These are phyloP conservation scores for Ogataea hybrid DNA, from an alignment of 1,139 yeast species.

Conservation along the genomic window DNA sequence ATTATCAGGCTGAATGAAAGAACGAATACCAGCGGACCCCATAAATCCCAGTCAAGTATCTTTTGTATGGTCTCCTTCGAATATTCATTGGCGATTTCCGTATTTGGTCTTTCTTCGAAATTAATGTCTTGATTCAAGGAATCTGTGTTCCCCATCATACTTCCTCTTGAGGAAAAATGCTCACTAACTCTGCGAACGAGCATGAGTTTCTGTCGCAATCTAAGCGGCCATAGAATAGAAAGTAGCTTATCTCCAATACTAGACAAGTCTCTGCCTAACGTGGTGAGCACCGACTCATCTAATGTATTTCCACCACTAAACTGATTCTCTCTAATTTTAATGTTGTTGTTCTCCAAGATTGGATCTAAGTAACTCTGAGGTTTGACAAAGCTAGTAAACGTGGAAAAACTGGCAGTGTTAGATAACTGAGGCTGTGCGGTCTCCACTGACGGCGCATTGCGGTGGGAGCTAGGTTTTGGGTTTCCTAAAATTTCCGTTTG, in stretches of 20 bases:
- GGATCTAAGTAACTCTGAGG: slow-evolving; percentile 39
- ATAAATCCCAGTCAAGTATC: slow-evolving; percentile 75
- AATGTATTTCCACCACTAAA: slow-evolving; percentile 82
- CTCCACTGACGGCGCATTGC: neutral
- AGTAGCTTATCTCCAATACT: slow-evolving; percentile 65
- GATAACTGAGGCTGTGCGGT: neutral
- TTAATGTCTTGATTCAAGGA: too few relatives aligned
- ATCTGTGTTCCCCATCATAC: too few relatives aligned
- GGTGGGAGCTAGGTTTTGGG: too few relatives aligned
- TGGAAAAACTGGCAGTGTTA: slow-evolving; percentile 17
- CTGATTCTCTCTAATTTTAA: slow-evolving; percentile 64
- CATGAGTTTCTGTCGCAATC: slow-evolving; percentile 28
- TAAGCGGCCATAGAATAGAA: slow-evolving; percentile 69
- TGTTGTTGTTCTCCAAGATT: slow-evolving; percentile 35
- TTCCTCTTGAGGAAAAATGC: too few relatives aligned
- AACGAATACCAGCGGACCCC: slow-evolving; percentile 86
- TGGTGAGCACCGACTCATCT: slow-evolving; percentile 75
- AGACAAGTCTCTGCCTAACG: slow-evolving; percentile 63
- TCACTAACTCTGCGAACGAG: slow-evolving; percentile 21
- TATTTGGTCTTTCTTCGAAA: too few relatives aligned
- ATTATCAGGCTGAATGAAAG: slow-evolving; percentile 58
- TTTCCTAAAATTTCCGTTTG: too few relatives aligned
- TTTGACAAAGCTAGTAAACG: slow-evolving; percentile 33
- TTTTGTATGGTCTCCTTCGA: slow-evolving; percentile 34
- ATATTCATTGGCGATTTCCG: slow-evolving; percentile 20